Evolutionary conservation across 148 eudicot species (phyloP).

Genomic region (Spergularia bocconei): DNA sequence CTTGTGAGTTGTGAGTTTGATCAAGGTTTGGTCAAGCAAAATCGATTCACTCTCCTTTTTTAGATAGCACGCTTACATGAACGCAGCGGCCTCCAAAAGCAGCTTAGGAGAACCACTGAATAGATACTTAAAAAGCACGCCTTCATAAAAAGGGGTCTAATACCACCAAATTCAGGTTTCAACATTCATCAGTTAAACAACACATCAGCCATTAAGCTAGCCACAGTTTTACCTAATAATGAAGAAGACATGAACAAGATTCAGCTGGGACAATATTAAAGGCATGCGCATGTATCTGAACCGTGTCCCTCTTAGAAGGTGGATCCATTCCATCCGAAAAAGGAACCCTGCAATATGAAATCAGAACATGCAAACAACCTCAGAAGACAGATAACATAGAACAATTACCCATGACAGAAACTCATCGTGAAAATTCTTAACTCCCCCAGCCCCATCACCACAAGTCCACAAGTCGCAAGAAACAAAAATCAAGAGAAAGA

Average conservation of each 20-base stretch:
- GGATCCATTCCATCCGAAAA: constrained; percentile 77
- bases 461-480: not conserved
- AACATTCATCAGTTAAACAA: not conserved
- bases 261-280: not conserved
- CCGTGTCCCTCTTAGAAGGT: constrained; percentile 42
- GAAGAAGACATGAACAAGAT: constrained; percentile 13
- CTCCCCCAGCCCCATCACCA: not conserved
- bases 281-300: not conserved
- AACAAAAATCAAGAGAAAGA: not conserved
- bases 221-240: not conserved
- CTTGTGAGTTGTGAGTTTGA: too few species aligned
- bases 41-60: too few species aligned
- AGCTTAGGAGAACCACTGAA: too few species aligned
- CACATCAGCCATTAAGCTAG: constrained; percentile 4
- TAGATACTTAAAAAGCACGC: not conserved
- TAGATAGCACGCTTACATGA: too few species aligned
- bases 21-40: too few species aligned
- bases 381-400: not conserved
- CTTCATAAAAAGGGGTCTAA: not conserved
- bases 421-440: not conserved
- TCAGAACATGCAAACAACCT: not conserved
- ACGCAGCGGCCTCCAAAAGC: too few species aligned
- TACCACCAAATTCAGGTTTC: not conserved
- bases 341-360: constrained; percentile 59
- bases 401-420: not conserved